Evolutionary conservation across 2,329 filamentous ascomycete genomes (phyloP).

Genomic region (Trichocomaceae sp.): DNA sequence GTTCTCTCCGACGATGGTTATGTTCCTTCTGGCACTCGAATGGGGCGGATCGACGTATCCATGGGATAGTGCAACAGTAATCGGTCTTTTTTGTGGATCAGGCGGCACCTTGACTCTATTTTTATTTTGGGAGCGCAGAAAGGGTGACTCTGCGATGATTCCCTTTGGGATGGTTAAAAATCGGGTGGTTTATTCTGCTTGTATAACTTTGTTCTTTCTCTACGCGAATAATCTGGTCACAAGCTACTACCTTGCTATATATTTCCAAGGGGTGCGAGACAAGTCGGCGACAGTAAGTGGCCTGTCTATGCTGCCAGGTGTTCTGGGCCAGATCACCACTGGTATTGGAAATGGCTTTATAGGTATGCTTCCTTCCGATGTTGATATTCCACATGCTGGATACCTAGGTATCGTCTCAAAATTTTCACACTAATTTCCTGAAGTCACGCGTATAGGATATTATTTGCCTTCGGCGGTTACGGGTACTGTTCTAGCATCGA

Average conservation of each 20-base stretch:
- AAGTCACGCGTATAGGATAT: neutral
- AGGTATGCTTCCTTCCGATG: neutral
- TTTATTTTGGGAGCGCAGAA: slow-evolving; percentile 28
- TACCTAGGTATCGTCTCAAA: neutral
- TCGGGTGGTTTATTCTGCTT: neutral
- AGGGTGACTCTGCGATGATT: slow-evolving; percentile 34
- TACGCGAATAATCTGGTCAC: slow-evolving; percentile 4
- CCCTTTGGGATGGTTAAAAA: slow-evolving; percentile 19
- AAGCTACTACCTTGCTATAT: slow-evolving; percentile 1
- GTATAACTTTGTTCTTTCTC: neutral
- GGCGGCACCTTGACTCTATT: slow-evolving; percentile 26
- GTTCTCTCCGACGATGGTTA: slow-evolving; percentile 27
- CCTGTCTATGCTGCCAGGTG: neutral
- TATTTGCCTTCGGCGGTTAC: slow-evolving; percentile 4
- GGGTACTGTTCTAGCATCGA: neutral
- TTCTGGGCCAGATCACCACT: neutral
- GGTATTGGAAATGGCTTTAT: neutral
- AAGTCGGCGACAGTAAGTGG: neutral
- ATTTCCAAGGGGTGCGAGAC: slow-evolving; percentile 2
- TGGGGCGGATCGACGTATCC: slow-evolving; percentile 28
- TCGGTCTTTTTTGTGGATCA: slow-evolving; percentile 29
- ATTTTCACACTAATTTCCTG: neutral
- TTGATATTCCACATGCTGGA: no score
- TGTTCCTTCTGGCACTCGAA: slow-evolving; percentile 35
- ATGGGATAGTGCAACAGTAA: slow-evolving; percentile 29